Evolutionary conservation across 2,329 filamentous ascomycete genomes (phyloP).

Genomic region (Aspergillus oerlinghausenensis): DNA sequence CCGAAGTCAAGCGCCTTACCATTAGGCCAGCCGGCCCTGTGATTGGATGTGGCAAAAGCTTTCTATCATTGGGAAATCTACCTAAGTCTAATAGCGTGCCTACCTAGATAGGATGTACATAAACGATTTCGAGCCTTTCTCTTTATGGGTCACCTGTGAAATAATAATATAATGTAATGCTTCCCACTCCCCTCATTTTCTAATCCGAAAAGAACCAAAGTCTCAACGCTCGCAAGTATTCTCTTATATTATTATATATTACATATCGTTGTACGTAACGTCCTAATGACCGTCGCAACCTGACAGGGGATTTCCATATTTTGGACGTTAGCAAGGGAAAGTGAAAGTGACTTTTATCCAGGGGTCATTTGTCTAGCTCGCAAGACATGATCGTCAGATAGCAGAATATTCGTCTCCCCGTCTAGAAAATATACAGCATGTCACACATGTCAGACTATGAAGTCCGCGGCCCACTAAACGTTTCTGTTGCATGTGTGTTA

Average conservation of each 20-base stretch:
- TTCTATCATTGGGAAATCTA: too few relatives aligned
- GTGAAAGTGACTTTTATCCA: background rate
- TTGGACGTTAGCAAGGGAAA: background rate
- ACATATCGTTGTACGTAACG: background rate
- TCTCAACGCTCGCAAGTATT: background rate
- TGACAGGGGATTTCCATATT: background rate
- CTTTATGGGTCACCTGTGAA: background rate
- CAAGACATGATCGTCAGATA: background rate
- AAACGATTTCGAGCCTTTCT: too few relatives aligned
- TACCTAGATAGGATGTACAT: too few relatives aligned
- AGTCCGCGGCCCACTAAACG: background rate
- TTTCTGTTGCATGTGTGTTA: background rate
- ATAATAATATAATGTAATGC: too few relatives aligned
- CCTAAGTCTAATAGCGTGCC: too few relatives aligned
- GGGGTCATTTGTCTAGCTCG: background rate
- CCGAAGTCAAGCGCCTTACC: constrained; percentile 47
- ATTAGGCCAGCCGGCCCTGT: constrained; percentile 45
- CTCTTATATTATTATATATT: background rate
- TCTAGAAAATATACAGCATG: background rate
- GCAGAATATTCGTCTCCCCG: background rate
- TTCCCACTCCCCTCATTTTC: background rate
- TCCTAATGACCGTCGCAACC: background rate
- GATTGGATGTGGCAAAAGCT: background rate
- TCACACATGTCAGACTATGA: background rate
- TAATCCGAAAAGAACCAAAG: background rate